Percentiles rank a stretch among this genome's conserved stretches.
phyloP scores from a whole-genome alignment of 129 eudicot genomes.

The Oenanthe sinensis region DNA sequence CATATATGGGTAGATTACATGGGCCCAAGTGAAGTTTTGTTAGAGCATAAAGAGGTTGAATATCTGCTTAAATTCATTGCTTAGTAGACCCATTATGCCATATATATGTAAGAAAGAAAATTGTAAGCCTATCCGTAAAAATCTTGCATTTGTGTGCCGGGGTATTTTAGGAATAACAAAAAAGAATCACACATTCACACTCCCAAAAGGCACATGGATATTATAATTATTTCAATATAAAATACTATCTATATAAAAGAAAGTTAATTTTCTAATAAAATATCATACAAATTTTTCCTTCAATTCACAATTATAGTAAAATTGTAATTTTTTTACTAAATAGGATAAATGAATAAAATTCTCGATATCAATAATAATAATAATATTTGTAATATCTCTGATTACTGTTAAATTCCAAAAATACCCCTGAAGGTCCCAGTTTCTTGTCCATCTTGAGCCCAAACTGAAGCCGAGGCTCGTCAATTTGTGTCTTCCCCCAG shows the following conservation, averaged over 20 bases:
- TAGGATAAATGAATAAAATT: too few relatives aligned
- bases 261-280: too few relatives aligned
- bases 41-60: constrained; percentile 1
- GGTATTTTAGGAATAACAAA: neutral
- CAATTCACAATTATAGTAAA: too few relatives aligned
- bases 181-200: neutral
- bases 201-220: too few relatives aligned
- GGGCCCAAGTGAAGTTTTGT: neutral
- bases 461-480: neutral
- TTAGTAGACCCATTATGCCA: neutral
- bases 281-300: too few relatives aligned
- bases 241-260: too few relatives aligned
- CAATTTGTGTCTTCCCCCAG: neutral
- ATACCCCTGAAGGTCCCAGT: neutral
- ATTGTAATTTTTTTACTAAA: too few relatives aligned
- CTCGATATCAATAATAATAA: too few relatives aligned
- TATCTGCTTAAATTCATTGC: neutral
- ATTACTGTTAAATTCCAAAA: neutral
- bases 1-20: neutral
- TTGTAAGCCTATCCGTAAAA: neutral
- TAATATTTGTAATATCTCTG: too few relatives aligned
- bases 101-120: neutral
- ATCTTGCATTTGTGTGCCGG: constrained; percentile 1
- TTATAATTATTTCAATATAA: too few relatives aligned
- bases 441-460: constrained; percentile 3